Evolutionary conservation across 2,329 filamentous ascomycete genomes (phyloP), one percentile per base, ranked within the genome.

Genomic region (Colletotrichum graminicola): DNA sequence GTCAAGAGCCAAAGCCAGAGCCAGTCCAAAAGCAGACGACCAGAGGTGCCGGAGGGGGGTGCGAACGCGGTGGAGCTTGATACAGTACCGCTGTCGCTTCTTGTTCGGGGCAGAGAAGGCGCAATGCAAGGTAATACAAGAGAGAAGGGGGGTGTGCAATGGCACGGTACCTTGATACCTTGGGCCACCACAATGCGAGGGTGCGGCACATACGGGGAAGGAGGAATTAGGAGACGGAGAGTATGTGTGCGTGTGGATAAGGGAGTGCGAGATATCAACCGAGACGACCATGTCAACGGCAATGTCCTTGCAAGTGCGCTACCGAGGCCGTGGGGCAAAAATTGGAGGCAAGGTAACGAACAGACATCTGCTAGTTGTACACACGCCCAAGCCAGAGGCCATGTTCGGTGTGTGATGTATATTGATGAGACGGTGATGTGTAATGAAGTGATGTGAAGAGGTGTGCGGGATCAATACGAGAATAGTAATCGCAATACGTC

Each of bases 71-170:
- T 71, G 68, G 68, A 68, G 65, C 68, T 62, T 49, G 52, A 62
- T 62, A 41, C 61, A 4, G 26, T 36, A 52, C 47, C 47, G 54
- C 52, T 65, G 57, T 59, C 54, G 68, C 43, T 71, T 55, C 49
- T 62, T 62, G 65, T 68, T 71, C 68, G 59, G 68, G 68, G 65
- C 68, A 71, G 64, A 67, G 68, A 68, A 47, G 55, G 65, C 57
- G 68, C 65, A 71, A 71, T 71, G 68, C 61, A 61, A 70, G 61
- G 66, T 70, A 70, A 62, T 66, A 70, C 60, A 66, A 66, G 70
- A 61, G 66, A 55, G 60, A 18, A 8, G 60, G 66, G 23, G 12
- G 49, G 56, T 49, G 56, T 72, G 70, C 70, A 66, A 60, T 62
- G 60, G 55, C 29, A 69, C 41, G 56, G 68, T 71, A 68, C 68